Evolutionary conservation across 164 flowering plant genomes (phyloP).

Genomic region (Vitis rupestris): DNA sequence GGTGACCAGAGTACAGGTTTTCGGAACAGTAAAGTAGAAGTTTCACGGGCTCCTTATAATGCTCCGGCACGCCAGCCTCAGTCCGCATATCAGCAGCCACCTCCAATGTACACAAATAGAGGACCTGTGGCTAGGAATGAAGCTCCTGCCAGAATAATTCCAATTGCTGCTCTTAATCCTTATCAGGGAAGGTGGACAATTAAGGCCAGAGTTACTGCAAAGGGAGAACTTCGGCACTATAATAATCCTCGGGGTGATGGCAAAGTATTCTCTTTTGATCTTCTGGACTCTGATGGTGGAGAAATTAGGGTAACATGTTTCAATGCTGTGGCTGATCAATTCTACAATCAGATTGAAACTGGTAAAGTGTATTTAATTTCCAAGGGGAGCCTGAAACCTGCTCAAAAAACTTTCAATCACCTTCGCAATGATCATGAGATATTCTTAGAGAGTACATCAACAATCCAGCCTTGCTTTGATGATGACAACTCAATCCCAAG

Average conservation of each 20-base stretch:
- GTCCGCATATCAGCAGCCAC: constrained; percentile 52
- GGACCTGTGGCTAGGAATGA: constrained; percentile 87
- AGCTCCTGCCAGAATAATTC: constrained; percentile 73
- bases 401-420: constrained; percentile 78
- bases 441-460: constrained; percentile 57
- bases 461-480: constrained; percentile 66
- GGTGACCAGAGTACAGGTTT: constrained; percentile 29
- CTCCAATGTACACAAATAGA: constrained; percentile 69
- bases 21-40: constrained; percentile 26
- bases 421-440: constrained; percentile 81
- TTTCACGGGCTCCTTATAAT: constrained; percentile 35
- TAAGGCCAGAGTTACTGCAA: constrained; percentile 89
- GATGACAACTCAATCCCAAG: constrained; percentile 74
- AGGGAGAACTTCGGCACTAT: constrained; percentile 73
- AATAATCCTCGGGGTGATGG: constrained; percentile 86
- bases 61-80: constrained; percentile 39
- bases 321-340: constrained; percentile 87
- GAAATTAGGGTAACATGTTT: constrained; percentile 95
- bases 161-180: constrained; percentile 89
- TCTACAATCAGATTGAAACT: constrained; percentile 69
- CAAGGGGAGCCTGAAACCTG: constrained; percentile 73
- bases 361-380: constrained; percentile 86
- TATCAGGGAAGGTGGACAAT: constrained; percentile 92
- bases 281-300: constrained; percentile 92
- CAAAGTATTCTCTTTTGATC: constrained; percentile 91